These are phyloP conservation scores for Parsonsia alboflavescens DNA, from an alignment of 257 asterid species.

Conservation along the genomic window DNA sequence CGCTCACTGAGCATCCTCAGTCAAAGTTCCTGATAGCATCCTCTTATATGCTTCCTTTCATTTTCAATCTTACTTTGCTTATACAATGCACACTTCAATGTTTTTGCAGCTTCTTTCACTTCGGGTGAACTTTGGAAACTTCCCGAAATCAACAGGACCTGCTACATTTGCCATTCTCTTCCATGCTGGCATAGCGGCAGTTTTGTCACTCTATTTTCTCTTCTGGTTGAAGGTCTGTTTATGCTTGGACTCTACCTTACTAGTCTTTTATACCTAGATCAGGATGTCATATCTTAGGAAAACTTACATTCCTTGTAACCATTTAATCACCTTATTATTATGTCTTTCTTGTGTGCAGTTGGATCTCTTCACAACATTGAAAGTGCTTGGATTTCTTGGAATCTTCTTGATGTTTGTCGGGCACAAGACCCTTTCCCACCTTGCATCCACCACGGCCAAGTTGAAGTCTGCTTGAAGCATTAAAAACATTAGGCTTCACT, in stretches of 20 bases:
- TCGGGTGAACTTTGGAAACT: constrained; percentile 73
- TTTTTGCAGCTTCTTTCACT: constrained; percentile 59
- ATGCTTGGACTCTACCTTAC: constrained; percentile 1
- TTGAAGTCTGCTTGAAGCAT: constrained; percentile 62
- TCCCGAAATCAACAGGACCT: constrained; percentile 60
- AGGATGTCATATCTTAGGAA: not conserved
- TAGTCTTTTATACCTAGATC: not conserved
- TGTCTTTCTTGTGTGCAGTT: constrained; percentile 41
- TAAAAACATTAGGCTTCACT: constrained; percentile 12
- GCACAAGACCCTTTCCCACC: constrained; percentile 83
- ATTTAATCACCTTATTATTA: not conserved
- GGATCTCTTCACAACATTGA: constrained; percentile 87
- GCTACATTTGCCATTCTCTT: constrained; percentile 67
- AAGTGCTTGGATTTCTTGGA: constrained; percentile 79
- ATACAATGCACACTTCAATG: not conserved
- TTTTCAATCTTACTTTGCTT: not conserved
- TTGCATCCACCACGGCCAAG: constrained; percentile 77
- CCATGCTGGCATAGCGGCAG: constrained; percentile 83
- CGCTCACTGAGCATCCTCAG: not conserved
- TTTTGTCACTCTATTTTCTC: constrained; percentile 61
- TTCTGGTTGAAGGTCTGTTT: constrained; percentile 89
- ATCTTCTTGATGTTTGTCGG: constrained; percentile 82
- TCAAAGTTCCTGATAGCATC: not conserved
- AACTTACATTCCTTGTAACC: too few relatives aligned
- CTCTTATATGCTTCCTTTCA: not conserved